Evolutionary conservation across 495 filamentous ascomycete genomes (phyloP).

Genomic region (Delitschia confertaspora): DNA sequence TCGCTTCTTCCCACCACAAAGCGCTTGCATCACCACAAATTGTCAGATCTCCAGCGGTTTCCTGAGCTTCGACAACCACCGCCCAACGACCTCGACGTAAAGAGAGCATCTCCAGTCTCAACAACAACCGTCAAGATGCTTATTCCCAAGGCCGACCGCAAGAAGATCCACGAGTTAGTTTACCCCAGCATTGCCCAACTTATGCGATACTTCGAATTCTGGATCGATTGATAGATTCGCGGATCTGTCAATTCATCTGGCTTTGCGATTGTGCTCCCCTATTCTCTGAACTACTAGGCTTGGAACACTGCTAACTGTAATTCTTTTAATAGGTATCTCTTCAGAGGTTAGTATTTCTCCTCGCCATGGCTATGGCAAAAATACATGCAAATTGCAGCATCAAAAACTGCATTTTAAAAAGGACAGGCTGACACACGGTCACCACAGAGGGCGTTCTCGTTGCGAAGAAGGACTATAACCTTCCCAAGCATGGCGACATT

Average conservation of each 20-base stretch:
- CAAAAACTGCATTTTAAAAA: conserved; percentile 18
- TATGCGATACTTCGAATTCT: not conserved
- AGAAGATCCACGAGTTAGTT: conserved; percentile 89
- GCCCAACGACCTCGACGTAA: conserved; percentile 41
- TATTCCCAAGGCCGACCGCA: conserved; percentile 99
- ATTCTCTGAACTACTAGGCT: not conserved
- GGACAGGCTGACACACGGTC: conserved; percentile 31
- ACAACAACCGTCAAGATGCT: conserved; percentile 49
- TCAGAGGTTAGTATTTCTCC: conserved; percentile 60
- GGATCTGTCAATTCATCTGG: too few species aligned
- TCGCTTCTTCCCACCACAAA: too few species aligned
- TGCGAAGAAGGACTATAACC: conserved; percentile 97
- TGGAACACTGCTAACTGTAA: not conserved
- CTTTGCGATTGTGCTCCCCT: conserved; percentile 1
- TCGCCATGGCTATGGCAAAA: conserved; percentile 26
- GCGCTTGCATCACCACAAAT: not conserved
- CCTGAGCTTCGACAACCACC: conserved; percentile 7
- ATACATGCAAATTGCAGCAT: conserved; percentile 18
- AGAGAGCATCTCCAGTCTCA: not conserved
- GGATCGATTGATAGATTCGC: too few species aligned
- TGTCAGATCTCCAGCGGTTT: not conserved
- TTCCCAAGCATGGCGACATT: conserved; percentile 84
- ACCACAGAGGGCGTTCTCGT: conserved; percentile 88
- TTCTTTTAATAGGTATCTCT: conserved; percentile 59
- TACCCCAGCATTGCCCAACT: not conserved